Evolutionary conservation across 768 basidiomycete species (phyloP).

Genomic region (Termitomyces titanicus): DNA sequence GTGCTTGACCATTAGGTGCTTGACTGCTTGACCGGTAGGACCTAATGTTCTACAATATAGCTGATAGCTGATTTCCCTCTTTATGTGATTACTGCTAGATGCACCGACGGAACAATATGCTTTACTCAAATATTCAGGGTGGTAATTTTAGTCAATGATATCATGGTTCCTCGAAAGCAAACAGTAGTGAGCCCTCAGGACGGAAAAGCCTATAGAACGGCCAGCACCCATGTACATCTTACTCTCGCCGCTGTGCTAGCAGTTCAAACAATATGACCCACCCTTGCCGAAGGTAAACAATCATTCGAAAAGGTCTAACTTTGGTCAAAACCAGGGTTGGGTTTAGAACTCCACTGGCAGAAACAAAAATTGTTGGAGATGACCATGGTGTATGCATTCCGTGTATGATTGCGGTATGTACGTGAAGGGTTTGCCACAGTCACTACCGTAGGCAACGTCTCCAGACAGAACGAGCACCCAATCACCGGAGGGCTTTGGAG

Average conservation of each 20-base stretch:
- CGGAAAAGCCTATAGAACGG: conserved; percentile 26
- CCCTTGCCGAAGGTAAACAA: conserved; percentile 16
- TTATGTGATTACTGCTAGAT: conserved; percentile 20
- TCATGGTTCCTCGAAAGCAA: conserved; percentile 23
- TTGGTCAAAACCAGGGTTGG: background rate
- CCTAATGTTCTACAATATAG: background rate
- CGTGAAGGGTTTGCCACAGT: conserved; percentile 34
- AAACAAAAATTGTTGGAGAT: conserved; percentile 18
- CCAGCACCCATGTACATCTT: conserved; percentile 34
- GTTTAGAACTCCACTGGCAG: background rate
- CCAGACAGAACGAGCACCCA: conserved; percentile 27
- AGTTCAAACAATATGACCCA: conserved; percentile 25
- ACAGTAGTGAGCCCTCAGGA: conserved; percentile 12
- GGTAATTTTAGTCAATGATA: conserved; percentile 25
- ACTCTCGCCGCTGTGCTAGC: conserved; percentile 30
- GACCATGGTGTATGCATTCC: conserved; percentile 28
- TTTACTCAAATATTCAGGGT: conserved; percentile 28
- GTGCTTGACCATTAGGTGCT: too few relatives aligned
- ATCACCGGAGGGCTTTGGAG: too few relatives aligned
- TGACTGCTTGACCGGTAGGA: conserved; percentile 39
- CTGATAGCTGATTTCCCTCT: background rate
- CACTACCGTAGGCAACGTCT: conserved; percentile 24
- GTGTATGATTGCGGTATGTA: conserved; percentile 26
- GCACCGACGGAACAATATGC: conserved; percentile 9
- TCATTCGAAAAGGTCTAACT: conserved; percentile 7